These are phyloP conservation scores for Daldinia vernicosa DNA, from an alignment of 495 filamentous ascomycete species.

Conservation along the genomic window DNA sequence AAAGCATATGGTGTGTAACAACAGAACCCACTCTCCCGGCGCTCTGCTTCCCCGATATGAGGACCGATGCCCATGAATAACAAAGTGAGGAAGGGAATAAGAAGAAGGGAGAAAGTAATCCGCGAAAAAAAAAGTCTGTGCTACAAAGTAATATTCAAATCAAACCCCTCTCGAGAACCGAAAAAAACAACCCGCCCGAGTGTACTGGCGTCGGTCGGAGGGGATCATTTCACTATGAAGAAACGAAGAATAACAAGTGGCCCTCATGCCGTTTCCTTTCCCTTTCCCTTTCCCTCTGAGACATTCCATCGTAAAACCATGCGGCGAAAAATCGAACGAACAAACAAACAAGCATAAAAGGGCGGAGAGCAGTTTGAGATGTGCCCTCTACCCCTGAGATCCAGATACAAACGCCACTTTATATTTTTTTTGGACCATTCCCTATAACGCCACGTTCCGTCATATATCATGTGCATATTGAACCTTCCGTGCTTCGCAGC, in stretches of 20 bases:
- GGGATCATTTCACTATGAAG: slow-evolving; percentile 21
- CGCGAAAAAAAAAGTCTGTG: not conserved
- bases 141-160: slow-evolving; percentile 1
- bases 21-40: slow-evolving; percentile 18
- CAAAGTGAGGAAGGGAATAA: slow-evolving; percentile 5
- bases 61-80: not conserved
- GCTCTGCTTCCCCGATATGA: slow-evolving; percentile 11
- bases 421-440: slow-evolving; percentile 34
- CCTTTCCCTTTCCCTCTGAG: slow-evolving; percentile 16
- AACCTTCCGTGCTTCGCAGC: not conserved
- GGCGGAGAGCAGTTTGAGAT: not conserved
- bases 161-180: not conserved
- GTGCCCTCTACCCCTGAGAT: slow-evolving; percentile 3
- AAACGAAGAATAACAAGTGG: slow-evolving; percentile 21
- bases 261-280: slow-evolving; percentile 8
- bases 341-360: slow-evolving; percentile 12
- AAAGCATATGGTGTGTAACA: not conserved
- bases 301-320: slow-evolving; percentile 41
- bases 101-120: not conserved
- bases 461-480: slow-evolving; percentile 35
- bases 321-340: slow-evolving; percentile 15
- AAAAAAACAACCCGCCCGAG: not conserved
- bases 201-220: slow-evolving; percentile 5
- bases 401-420: slow-evolving; percentile 38
- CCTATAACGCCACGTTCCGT: slow-evolving; percentile 41